phyloP scores from a whole-genome alignment of 495 filamentous ascomycete genomes.

The Aspergillus leporis region DNA sequence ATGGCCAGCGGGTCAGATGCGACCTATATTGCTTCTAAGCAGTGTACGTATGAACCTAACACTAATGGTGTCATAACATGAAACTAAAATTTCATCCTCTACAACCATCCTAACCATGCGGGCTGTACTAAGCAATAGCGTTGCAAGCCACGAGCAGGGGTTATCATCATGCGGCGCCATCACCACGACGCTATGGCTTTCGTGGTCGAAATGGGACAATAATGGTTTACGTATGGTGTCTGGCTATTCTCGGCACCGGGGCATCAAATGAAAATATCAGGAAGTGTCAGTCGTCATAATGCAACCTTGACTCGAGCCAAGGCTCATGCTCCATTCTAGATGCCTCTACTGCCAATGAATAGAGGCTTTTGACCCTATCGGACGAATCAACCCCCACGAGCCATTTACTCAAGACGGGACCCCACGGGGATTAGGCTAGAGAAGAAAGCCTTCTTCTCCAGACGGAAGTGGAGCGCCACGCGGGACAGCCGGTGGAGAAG shows the following conservation, averaged over 20 bases:
- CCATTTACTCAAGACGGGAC: neutral
- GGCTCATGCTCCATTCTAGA: neutral
- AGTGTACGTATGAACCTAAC: neutral
- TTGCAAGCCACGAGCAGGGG: neutral
- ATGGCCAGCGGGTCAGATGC: too few relatives aligned
- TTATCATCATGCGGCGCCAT: neutral
- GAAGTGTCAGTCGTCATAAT: neutral
- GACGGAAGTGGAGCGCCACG: constrained; percentile 1
- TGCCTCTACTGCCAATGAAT: neutral
- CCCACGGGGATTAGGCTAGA: constrained; percentile 2
- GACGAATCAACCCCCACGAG: neutral
- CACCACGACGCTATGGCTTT: neutral
- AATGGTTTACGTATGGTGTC: neutral
- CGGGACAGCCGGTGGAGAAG: neutral
- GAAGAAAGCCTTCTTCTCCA: neutral
- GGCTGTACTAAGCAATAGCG: neutral
- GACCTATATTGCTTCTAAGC: too few relatives aligned
- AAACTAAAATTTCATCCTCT: neutral
- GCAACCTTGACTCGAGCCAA: neutral
- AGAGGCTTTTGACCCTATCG: neutral
- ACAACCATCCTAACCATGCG: neutral
- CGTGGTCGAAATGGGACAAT: neutral
- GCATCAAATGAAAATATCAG: neutral
- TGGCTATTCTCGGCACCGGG: neutral
- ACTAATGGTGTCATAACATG: neutral